Evolutionary conservation across 768 basidiomycete genomes (phyloP), one percentile per base, ranked within the genome.

Genomic region (Naematelia aurantialba): DNA sequence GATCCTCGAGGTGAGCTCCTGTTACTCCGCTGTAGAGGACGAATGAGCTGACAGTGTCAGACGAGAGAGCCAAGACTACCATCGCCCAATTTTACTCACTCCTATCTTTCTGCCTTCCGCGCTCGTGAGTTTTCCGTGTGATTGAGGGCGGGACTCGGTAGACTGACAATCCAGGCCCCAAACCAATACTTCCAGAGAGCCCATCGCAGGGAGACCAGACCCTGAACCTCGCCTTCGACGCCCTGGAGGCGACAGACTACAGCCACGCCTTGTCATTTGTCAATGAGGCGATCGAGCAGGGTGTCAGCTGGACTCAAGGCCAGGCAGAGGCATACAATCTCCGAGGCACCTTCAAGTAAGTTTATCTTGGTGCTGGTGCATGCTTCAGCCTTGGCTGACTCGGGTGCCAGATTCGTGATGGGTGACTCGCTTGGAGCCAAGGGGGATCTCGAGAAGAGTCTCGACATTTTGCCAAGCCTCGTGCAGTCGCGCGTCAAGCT

Each of bases 31-130:
- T 49, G 22, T 4, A 5, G 24, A n/a, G n/a, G n/a, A n/a, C n/a
- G n/a, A n/a, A n/a, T n/a, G n/a, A n/a, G n/a, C n/a, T n/a, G n/a
- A n/a, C n/a, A n/a, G n/a, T n/a, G n/a, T n/a, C 62, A 87, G 85
- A 81, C 80, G 2, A 87, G 92, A 31, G 87, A 89, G 78, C 87
- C 86, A 0, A 84, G 86, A 56, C 80, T 98, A 25, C 94, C 94
- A 4, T 91, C 91, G 13, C 83, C 84, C 65, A 91, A 90, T 0
- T 96, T 99, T 78, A 87, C 96, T 65, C 87, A 88, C 12, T 89
- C 94, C 0, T 99, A 98, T 80, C 91, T 98, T 74, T 87, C 91
- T 59, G 96, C 96, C 8, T 98, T 98, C 87, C 86, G 96, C 64
- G 81, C 86, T 57, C 87, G 91, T 89, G 67, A 66, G 88, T 81